These are phyloP conservation scores for Plicaturopsis crispa DNA, from an alignment of 768 basidiomycete species.

Conservation along the genomic window DNA sequence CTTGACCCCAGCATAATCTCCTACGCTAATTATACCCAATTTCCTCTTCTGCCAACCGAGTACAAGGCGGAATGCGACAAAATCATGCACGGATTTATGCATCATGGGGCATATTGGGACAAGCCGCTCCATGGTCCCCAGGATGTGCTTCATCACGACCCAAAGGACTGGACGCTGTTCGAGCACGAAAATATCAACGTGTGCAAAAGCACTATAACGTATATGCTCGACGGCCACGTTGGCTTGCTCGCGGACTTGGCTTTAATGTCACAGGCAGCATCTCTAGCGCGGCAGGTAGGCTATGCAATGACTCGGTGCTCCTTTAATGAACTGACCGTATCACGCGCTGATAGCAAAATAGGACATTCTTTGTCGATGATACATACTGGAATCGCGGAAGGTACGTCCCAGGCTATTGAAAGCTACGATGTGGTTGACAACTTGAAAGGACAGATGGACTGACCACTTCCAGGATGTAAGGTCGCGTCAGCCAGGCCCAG, in stretches of 20 bases:
- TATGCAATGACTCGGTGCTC: constrained; percentile 1
- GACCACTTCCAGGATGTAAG: constrained; percentile 58
- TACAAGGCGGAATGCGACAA: constrained; percentile 53
- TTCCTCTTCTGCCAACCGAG: constrained; percentile 49
- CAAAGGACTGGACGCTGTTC: no score
- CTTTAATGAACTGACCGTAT: constrained; percentile 1
- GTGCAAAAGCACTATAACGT: constrained; percentile 63
- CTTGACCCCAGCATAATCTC: constrained; percentile 28
- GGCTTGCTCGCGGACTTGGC: constrained; percentile 63
- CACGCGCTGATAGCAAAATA: constrained; percentile 35
- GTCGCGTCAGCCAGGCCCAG: constrained; percentile 48
- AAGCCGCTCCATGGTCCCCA: constrained; percentile 14
- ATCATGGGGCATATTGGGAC: constrained; percentile 48
- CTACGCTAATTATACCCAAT: constrained; percentile 49
- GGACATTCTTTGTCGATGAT: constrained; percentile 65
- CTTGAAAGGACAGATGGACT: constrained; percentile 39
- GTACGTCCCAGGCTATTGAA: constrained; percentile 25
- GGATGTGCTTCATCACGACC: constrained; percentile 23
- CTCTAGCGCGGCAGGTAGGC: constrained; percentile 56
- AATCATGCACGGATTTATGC: constrained; percentile 36
- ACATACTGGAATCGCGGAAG: constrained; percentile 69
- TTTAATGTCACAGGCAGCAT: constrained; percentile 59
- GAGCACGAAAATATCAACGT: no score
- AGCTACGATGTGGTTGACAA: background rate
- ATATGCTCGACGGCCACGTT: constrained; percentile 60